Evolutionary conservation across 2,329 filamentous ascomycete genomes (phyloP).

Genomic region (Aureobasidium sp.): DNA sequence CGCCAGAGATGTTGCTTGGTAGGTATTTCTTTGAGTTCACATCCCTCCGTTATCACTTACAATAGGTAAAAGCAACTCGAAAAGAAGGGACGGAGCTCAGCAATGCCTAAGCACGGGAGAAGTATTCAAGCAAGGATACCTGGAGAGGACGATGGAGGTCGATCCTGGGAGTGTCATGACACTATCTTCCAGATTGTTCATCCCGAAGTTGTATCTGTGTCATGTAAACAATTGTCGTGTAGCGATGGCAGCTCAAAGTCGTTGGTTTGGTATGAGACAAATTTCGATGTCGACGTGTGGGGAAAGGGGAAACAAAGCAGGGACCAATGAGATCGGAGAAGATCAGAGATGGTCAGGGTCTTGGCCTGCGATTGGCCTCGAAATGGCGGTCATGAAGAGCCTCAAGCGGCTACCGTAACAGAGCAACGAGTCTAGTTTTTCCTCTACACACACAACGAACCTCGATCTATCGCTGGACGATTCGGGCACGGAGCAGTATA

Average conservation of each 20-base stretch:
- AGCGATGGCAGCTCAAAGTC: neutral
- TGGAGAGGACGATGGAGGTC: too few species aligned
- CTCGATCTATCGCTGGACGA: neutral
- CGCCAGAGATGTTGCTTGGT: too few species aligned
- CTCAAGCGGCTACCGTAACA: conserved; percentile 6
- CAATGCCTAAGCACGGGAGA: too few species aligned
- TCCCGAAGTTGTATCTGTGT: neutral
- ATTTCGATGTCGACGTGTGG: neutral
- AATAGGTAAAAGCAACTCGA: too few species aligned
- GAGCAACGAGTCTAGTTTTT: neutral
- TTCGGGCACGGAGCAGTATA: neutral
- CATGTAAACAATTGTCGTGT: neutral
- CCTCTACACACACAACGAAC: neutral
- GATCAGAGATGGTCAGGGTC: neutral
- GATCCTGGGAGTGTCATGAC: too few species aligned
- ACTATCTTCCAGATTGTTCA: neutral
- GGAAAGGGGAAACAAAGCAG: neutral
- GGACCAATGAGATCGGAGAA: neutral
- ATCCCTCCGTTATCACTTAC: too few species aligned
- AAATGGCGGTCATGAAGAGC: conserved; percentile 3
- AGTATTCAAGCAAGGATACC: too few species aligned
- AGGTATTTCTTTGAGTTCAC: too few species aligned
- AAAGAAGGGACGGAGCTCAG: too few species aligned
- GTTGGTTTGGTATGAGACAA: neutral
- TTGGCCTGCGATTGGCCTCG: conserved; percentile 3